These are phyloP conservation scores for Glycine latifolia DNA, from an alignment of 306 rosid genomes.

Conservation along the genomic window DNA sequence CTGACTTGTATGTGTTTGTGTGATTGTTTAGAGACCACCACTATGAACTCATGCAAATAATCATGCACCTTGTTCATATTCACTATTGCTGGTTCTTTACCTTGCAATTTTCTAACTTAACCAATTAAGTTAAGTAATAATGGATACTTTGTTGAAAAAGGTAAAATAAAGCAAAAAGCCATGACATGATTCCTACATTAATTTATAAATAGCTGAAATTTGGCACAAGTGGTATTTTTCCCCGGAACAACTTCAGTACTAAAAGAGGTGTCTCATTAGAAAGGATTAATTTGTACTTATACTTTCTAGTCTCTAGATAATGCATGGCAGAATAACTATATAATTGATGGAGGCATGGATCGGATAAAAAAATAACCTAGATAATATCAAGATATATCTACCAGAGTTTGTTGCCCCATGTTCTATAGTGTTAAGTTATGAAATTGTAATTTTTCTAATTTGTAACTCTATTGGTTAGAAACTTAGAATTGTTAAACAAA, in stretches of 20 bases:
- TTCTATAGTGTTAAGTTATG: background rate
- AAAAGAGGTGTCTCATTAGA: background rate
- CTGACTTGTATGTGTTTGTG: slow-evolving; percentile 34
- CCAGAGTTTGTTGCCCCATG: background rate
- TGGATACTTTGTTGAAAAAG: slow-evolving; percentile 1
- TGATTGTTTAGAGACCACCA: slow-evolving; percentile 14
- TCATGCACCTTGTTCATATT: slow-evolving; percentile 36
- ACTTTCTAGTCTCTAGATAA: background rate
- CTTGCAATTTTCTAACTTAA: slow-evolving; percentile 20
- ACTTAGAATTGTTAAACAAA: background rate
- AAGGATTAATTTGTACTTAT: background rate
- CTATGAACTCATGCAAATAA: slow-evolving; percentile 11
- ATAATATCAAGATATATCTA: too few relatives aligned
- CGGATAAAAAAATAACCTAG: too few relatives aligned
- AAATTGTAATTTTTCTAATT: slow-evolving; percentile 10
- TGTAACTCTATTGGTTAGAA: background rate
- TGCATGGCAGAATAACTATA: slow-evolving; percentile 6
- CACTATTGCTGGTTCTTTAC: slow-evolving; percentile 25
- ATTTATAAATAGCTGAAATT: slow-evolving; percentile 37
- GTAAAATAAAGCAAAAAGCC: background rate
- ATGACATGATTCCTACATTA: background rate
- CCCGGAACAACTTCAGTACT: slow-evolving; percentile 23
- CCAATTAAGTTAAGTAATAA: background rate
- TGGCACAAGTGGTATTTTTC: background rate
- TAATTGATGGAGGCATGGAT: background rate